Evolutionary conservation across 805 yeast genomes (phyloP).

Genomic region (Schwanniomyces yamadae): DNA sequence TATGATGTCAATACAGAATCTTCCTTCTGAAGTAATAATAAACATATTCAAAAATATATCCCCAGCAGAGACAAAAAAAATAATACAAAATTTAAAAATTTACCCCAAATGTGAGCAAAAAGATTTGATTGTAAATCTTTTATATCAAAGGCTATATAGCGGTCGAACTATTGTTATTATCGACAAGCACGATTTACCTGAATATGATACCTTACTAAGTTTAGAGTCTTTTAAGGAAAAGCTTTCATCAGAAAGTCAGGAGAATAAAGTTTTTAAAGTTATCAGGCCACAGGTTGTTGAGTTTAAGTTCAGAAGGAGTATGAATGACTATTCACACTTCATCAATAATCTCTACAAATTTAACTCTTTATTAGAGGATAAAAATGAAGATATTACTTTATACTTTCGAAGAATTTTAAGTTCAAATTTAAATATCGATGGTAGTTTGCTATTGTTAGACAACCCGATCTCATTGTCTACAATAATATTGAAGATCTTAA

Average conservation of each 20-base stretch:
- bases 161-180: constrained; percentile 16
- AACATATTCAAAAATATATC: constrained; percentile 13
- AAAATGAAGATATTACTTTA: constrained; percentile 9
- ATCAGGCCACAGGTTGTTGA: constrained; percentile 21
- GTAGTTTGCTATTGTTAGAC: constrained; percentile 25
- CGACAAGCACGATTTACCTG: background rate
- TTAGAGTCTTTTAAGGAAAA: constrained; percentile 12
- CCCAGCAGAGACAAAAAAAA: constrained; percentile 12
- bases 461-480: constrained; percentile 33
- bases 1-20: constrained; percentile 2
- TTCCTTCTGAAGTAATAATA: constrained; percentile 20
- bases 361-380: constrained; percentile 15
- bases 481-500: constrained; percentile 26
- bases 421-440: constrained; percentile 25
- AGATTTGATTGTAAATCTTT: constrained; percentile 6
- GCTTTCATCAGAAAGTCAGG: constrained; percentile 6
- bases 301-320: constrained; percentile 19
- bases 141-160: constrained; percentile 20
- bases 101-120: background rate
- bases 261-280: constrained; percentile 9
- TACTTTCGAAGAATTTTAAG: constrained; percentile 18
- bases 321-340: constrained; percentile 22
- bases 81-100: constrained; percentile 4
- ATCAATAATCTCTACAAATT: constrained; percentile 20
- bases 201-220: constrained; percentile 13